These are phyloP conservation scores for Colletotrichum nymphaeae DNA, from an alignment of 2,329 filamentous ascomycete species.

Conservation along the genomic window DNA sequence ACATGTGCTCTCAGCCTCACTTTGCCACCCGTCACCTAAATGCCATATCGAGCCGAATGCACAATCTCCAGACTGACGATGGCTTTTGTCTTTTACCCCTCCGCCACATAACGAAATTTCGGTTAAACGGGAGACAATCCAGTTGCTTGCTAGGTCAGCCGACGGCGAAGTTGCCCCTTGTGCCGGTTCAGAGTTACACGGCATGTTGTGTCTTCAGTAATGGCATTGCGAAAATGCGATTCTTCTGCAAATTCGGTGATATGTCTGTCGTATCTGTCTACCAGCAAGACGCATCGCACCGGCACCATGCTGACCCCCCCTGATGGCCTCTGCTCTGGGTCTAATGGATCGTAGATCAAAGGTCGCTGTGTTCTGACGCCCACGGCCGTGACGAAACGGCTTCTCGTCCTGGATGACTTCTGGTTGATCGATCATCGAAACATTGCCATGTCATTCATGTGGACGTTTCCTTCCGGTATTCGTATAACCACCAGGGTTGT, in stretches of 20 bases:
- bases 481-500: background rate
- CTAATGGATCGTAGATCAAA: background rate
- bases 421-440: background rate
- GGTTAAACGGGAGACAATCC: constrained; percentile 1
- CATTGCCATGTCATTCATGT: constrained; percentile 1
- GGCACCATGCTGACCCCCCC: background rate
- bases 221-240: constrained; percentile 15
- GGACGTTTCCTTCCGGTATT: background rate
- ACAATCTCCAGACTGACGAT: constrained; percentile 26
- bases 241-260: background rate
- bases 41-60: constrained; percentile 28
- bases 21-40: constrained; percentile 7
- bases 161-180: background rate
- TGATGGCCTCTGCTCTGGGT: background rate
- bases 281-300: background rate
- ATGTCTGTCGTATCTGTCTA: background rate
- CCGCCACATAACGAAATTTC: constrained; percentile 7
- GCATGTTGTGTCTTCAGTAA: constrained; percentile 27
- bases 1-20: constrained; percentile 27
- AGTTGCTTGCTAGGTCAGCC: background rate
- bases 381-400: background rate
- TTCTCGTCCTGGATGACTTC: background rate
- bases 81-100: constrained; percentile 18
- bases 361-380: background rate
- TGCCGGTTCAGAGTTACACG: constrained; percentile 8